Evolutionary conservation across 2,329 filamentous ascomycete species (phyloP).

Genomic region (Claviceps spartinae): DNA sequence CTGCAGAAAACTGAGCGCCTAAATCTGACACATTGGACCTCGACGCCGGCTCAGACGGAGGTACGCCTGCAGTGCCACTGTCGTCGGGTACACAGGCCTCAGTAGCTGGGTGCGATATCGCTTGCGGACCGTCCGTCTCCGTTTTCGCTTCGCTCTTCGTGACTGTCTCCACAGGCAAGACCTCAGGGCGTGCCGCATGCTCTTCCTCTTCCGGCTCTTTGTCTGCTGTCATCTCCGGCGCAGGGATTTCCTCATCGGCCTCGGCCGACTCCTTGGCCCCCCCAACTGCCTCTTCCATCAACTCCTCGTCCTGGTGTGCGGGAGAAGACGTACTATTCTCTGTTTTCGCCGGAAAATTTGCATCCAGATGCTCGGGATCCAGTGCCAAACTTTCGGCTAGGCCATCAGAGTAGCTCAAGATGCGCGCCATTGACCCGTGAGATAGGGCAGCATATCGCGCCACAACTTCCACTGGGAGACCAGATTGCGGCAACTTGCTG

Average conservation of each 20-base stretch:
- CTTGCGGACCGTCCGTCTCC: conserved; percentile 21
- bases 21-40: conserved; percentile 1
- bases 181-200: neutral
- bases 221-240: neutral
- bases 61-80: neutral
- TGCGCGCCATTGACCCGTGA: conserved; percentile 33
- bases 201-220: conserved; percentile 2
- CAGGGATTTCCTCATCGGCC: neutral
- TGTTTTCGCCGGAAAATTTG: neutral
- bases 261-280: neutral
- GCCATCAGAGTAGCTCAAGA: conserved; percentile 31
- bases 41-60: conserved; percentile 3
- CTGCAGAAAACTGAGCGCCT: neutral
- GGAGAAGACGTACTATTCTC: neutral
- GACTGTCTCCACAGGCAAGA: conserved; percentile 5
- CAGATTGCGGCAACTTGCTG: conserved; percentile 30
- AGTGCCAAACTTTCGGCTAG: conserved; percentile 30
- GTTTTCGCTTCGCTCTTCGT: conserved; percentile 29
- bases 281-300: neutral
- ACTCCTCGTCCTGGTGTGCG: neutral
- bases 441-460: conserved; percentile 33
- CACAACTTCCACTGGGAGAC: conserved; percentile 26
- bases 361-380: conserved; percentile 10
- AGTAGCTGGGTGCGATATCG: neutral
- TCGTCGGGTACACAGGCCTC: conserved; percentile 1